phyloP scores from a whole-genome alignment of 2,329 filamentous ascomycete species.

The Alternaria alternata region DNA sequence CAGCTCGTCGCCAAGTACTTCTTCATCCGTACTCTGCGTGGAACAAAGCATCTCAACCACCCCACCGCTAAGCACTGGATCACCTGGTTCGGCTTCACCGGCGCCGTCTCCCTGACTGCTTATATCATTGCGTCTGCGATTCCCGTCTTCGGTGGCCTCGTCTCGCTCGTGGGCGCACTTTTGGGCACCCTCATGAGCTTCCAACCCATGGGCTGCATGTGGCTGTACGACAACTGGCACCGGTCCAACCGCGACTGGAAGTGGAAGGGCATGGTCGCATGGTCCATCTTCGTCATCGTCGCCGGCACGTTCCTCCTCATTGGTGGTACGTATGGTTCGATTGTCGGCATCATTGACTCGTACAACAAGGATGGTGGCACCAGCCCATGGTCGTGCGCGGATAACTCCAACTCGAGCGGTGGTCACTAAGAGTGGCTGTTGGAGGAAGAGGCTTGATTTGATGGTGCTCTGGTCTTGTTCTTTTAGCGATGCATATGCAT shows the following conservation, averaged over 20 bases:
- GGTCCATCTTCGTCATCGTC: constrained; percentile 35
- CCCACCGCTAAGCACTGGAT: constrained; percentile 38
- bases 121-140: constrained; percentile 39
- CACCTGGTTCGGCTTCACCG: constrained; percentile 35
- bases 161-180: constrained; percentile 37
- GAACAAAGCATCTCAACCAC: constrained; percentile 67
- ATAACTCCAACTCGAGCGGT: constrained; percentile 34
- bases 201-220: constrained; percentile 41
- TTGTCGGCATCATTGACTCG: constrained; percentile 38
- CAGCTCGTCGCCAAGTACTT: constrained; percentile 39
- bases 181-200: constrained; percentile 38
- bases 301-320: constrained; percentile 34
- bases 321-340: constrained; percentile 36
- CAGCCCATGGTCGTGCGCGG: constrained; percentile 34
- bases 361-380: constrained; percentile 35
- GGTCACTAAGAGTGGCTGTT: constrained; percentile 4
- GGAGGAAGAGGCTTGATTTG: not conserved
- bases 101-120: constrained; percentile 23
- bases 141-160: constrained; percentile 39
- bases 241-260: constrained; percentile 12
- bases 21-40: constrained; percentile 75
- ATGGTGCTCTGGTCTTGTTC: not conserved
- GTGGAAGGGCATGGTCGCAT: constrained; percentile 34
- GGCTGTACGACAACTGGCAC: constrained; percentile 39
- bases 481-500: constrained; percentile 6